Base-by-base conservation (phyloP, 768 basidiomycete genomes). In the Pleurotus giganteus region DNA sequence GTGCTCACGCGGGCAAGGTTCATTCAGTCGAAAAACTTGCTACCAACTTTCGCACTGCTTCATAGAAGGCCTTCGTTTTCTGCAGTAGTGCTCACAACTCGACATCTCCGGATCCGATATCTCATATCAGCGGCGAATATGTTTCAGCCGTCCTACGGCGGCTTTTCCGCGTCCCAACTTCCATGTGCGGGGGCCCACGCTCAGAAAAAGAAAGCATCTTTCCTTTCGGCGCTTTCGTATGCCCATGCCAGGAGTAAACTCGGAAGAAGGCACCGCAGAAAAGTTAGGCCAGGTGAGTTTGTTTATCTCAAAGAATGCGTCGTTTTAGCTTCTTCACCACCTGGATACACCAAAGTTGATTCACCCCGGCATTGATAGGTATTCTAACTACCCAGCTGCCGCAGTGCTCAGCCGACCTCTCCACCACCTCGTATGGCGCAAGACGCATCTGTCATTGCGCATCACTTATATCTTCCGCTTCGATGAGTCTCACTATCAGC, bases 41-140 rank as follows among this genome's bases (percentile, higher is more conserved):
- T n/a, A n/a, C n/a, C n/a, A n/a, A n/a, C n/a, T n/a, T n/a, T n/a
- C n/a, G n/a, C n/a, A n/a, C n/a, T n/a, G n/a, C n/a, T n/a, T n/a
- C n/a, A n/a, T n/a, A n/a, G n/a, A n/a, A n/a, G n/a, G n/a, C n/a
- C n/a, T n/a, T n/a, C n/a, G n/a, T n/a, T n/a, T n/a, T n/a, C n/a
- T n/a, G n/a, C n/a, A n/a, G n/a, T n/a, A n/a, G n/a, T n/a, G n/a
- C n/a, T n/a, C n/a, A n/a, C n/a, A n/a, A n/a, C n/a, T n/a, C n/a
- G n/a, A n/a, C n/a, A n/a, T n/a, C 24, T 24, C 43, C 43, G 23
- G 15, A 24, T n/a, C 31, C 49, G 31, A 51, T 51, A 51, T 51
- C 49, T 39, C 49, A 51, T 51, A 51, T 51, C 31, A 51, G 49
- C 27, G 49, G 31, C 49, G 15, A 51, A 37, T 11, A 36, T 19